A percentile compares a stretch with the other conserved stretches of the same genome.
Conservation (phyloP, 345 rosid species). For the Dovyalis caffra region DNA sequence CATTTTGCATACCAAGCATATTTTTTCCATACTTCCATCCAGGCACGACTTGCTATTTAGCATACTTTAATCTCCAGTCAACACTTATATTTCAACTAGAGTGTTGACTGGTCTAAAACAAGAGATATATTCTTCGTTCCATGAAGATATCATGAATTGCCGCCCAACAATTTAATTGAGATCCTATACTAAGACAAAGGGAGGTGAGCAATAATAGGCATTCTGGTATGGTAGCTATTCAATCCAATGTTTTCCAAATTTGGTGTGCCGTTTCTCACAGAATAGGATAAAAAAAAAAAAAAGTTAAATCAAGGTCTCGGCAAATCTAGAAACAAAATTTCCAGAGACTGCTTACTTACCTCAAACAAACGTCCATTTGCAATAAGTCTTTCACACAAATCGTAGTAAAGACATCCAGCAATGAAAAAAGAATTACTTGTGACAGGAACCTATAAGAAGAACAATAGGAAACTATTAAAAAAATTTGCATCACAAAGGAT, state of each 20-base stretch:
- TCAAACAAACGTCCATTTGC: constrained; percentile 59
- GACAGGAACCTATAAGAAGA: constrained; percentile 48
- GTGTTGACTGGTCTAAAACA: not conserved
- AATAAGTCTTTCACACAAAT: constrained; percentile 67
- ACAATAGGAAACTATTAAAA: constrained; percentile 12
- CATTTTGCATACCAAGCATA: too few relatives aligned
- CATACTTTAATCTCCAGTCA: too few relatives aligned
- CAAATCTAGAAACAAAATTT: not conserved
- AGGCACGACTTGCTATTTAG: too few relatives aligned
- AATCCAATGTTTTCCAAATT: not conserved
- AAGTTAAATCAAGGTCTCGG: not conserved
- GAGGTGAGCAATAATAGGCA: not conserved
- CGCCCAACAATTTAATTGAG: not conserved
- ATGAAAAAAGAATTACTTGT: constrained; percentile 49
- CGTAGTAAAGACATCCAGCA: constrained; percentile 78
- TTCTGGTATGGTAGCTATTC: not conserved
- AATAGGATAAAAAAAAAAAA: not conserved
- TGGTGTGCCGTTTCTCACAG: not conserved
- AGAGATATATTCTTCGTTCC: not conserved
- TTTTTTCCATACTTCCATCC: too few relatives aligned
- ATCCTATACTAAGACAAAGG: not conserved
- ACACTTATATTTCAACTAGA: too few relatives aligned
- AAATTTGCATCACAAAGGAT: not conserved
- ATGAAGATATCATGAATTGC: not conserved
- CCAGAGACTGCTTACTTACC: constrained; percentile 42